A percentile compares a stretch with the other conserved stretches of the same genome.
Conservation (phyloP, 1,284 basidiomycete species). For the Moniliella sp. region DNA sequence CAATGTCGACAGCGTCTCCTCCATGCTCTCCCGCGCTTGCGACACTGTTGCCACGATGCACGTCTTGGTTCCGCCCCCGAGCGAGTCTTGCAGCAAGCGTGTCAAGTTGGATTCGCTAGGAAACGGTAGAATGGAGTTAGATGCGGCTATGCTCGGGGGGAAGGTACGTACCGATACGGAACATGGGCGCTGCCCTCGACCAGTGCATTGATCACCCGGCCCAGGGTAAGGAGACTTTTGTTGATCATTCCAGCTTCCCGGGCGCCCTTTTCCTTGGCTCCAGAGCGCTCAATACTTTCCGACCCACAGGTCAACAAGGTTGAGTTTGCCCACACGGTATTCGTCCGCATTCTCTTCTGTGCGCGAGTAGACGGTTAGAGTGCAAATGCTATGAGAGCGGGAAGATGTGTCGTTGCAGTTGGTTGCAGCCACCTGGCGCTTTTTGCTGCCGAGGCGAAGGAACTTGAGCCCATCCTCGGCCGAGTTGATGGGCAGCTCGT, state of each 20-base stretch:
- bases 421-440: constrained; percentile 81
- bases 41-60: constrained; percentile 72
- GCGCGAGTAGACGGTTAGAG: constrained; percentile 57
- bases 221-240: constrained; percentile 80
- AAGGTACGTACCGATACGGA: constrained; percentile 83
- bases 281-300: constrained; percentile 86
- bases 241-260: constrained; percentile 98
- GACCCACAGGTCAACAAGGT: constrained; percentile 92
- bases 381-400: constrained; percentile 94
- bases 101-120: constrained; percentile 56
- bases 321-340: constrained; percentile 77
- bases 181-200: constrained; percentile 73
- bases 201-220: constrained; percentile 84
- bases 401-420: constrained; percentile 93
- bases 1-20: constrained; percentile 89
- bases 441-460: constrained; percentile 65
- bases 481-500: constrained; percentile 66
- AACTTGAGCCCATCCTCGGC: constrained; percentile 64
- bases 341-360: constrained; percentile 49
- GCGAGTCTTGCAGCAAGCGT: constrained; percentile 85
- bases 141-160: no score
- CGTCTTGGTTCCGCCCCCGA: constrained; percentile 93
- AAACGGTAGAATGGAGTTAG: background rate
- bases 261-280: constrained; percentile 81
- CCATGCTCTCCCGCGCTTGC: constrained; percentile 46